These are phyloP conservation scores for Liriodendron chinense DNA, from an alignment of 164 flowering plant species.

Conservation along the genomic window DNA sequence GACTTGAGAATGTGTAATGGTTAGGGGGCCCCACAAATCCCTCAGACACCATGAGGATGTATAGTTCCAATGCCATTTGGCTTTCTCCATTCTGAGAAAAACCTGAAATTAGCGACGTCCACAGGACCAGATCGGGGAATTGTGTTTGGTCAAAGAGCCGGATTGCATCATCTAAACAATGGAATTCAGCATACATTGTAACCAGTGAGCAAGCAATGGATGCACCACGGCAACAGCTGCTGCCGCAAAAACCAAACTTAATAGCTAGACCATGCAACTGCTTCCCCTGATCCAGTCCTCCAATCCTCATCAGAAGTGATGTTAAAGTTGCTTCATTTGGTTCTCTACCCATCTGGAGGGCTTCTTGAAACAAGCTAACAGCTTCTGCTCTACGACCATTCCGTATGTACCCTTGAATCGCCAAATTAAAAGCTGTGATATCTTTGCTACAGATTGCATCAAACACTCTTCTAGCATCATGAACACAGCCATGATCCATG, in stretches of 20 bases:
- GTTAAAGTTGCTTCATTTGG: slow-evolving; percentile 23
- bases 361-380: slow-evolving; percentile 20
- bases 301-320: slow-evolving; percentile 17
- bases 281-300: slow-evolving; percentile 15
- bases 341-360: slow-evolving; percentile 13
- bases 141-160: slow-evolving; percentile 13
- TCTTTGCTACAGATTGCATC: slow-evolving; percentile 18
- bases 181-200: slow-evolving; percentile 17
- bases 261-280: slow-evolving; percentile 27
- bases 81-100: slow-evolving; percentile 22
- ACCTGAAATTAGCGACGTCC: slow-evolving; percentile 27
- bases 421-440: slow-evolving; percentile 23
- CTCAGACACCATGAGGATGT: slow-evolving; percentile 18
- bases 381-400: slow-evolving; percentile 18
- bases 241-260: slow-evolving; percentile 20
- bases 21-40: slow-evolving; percentile 19
- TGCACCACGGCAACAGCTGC: neutral
- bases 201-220: slow-evolving; percentile 23
- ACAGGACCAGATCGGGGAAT: slow-evolving; percentile 20
- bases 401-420: slow-evolving; percentile 20
- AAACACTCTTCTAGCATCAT: slow-evolving; percentile 19
- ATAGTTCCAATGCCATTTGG: slow-evolving; percentile 19
- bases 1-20: slow-evolving; percentile 25
- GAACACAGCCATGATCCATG: slow-evolving; percentile 11
- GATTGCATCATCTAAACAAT: slow-evolving; percentile 19